Evolutionary conservation across 805 yeast species (phyloP).

Genomic region (Suhomyces faveliae): DNA sequence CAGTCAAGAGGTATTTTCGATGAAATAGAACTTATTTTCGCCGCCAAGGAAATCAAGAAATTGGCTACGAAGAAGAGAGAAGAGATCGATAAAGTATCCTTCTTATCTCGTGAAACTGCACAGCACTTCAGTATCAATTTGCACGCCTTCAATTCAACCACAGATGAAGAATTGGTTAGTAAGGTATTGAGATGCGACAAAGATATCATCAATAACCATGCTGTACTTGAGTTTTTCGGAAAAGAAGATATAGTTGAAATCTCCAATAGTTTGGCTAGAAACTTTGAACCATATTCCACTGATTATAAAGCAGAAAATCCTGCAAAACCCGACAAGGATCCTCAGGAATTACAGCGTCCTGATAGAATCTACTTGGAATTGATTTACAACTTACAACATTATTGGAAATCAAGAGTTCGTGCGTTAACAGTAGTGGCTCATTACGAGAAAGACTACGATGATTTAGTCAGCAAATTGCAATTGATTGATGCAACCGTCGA

Average conservation of each 20-base stretch:
- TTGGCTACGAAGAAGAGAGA: constrained; percentile 43
- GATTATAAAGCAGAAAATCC: constrained; percentile 38
- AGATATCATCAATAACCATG: constrained; percentile 49
- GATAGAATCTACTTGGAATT: constrained; percentile 69
- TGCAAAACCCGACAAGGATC: constrained; percentile 51
- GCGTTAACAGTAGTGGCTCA: constrained; percentile 54
- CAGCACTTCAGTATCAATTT: constrained; percentile 81
- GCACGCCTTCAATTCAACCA: constrained; percentile 54
- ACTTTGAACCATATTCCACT: constrained; percentile 62
- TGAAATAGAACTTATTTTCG: constrained; percentile 61
- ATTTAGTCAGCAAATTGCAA: constrained; percentile 54
- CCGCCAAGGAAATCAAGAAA: constrained; percentile 51
- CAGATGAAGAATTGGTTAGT: constrained; percentile 53
- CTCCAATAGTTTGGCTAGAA: constrained; percentile 52
- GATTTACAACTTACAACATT: constrained; percentile 63
- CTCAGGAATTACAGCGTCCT: constrained; percentile 59
- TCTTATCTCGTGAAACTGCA: constrained; percentile 67
- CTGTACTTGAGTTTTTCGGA: constrained; percentile 67
- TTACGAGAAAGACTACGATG: constrained; percentile 65
- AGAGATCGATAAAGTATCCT: constrained; percentile 48
- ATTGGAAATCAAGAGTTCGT: constrained; percentile 72
- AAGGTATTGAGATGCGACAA: constrained; percentile 62
- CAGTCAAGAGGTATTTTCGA: constrained; percentile 60
- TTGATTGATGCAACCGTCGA: constrained; percentile 59
- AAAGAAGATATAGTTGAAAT: constrained; percentile 64